Evolutionary conservation across 352 stramenopile genomes (phyloP), one percentile per base, ranked within the genome.

Genomic region (Elongisporangium undulatum): DNA sequence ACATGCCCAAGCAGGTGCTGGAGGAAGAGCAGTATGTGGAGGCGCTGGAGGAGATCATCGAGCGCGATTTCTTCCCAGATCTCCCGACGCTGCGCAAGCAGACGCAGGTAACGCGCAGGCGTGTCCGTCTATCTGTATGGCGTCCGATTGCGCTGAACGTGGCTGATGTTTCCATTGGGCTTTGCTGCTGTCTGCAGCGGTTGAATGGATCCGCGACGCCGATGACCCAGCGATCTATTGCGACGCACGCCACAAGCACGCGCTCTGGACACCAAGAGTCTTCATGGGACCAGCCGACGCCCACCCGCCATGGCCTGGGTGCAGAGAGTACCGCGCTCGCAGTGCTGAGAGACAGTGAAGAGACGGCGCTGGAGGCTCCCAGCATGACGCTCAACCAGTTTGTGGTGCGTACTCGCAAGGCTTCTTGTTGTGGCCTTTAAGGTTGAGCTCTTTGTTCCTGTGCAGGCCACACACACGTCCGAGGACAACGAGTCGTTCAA

Each of bases 31-130:
- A 74, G 59, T 95, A 94, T 57, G 85, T 94, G 24, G 75, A 83
- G 63, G 64, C 66, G 49, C 66, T 95, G 23, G 86, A 77, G 52
- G 68, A 75, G 56, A 93, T 95, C 59, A 94, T 95, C 63, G 80
- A 95, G 74, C 84, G 86, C 53, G 84, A 92, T 68, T 95, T 93
- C 75, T 95, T 95, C 64, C 86, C 86, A 24, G 84, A 92, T 58
- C 70, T 93, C 2, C 56, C 67, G 12, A 67, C 62, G 39, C 77
- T 95, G 49, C 78, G 85, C 53, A 50, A 58, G n/a, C 77, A 88
- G 56, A 78, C 67, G 19, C 64, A 76, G 69, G 82, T 92, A 38
- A 9, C 12, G 0, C 20, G 4, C 20, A n/a, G n/a, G n/a, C n/a
- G n/a, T n/a, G n/a, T n/a, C n/a, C 29, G 7, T 52, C 4, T 13